A percentile compares a stretch with the other conserved stretches of the same genome.
Conservation (phyloP, 306 rosid species). For the Acacia melanoxylon region DNA sequence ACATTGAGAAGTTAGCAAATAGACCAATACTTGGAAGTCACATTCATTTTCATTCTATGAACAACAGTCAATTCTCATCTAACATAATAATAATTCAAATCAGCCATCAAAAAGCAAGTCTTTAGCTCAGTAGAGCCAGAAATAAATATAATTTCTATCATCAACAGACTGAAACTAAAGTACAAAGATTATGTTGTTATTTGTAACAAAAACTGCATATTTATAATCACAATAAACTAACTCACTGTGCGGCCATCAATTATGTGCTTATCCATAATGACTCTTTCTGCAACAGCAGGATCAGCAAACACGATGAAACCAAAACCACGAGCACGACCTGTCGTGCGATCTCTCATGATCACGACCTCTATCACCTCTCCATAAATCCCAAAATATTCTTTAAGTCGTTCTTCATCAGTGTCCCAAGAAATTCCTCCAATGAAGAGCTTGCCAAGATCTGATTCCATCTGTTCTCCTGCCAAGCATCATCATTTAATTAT, state of each 20-base stretch:
- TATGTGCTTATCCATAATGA: constrained; percentile 81
- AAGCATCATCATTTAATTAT: constrained; percentile 39
- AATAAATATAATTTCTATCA: not conserved
- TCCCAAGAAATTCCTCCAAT: constrained; percentile 99
- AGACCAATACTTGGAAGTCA: constrained; percentile 30
- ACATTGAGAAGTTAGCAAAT: constrained; percentile 33
- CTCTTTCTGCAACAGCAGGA: constrained; percentile 86
- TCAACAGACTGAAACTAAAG: constrained; percentile 12
- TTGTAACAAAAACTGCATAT: not conserved
- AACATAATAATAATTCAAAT: constrained; percentile 31
- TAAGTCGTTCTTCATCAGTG: constrained; percentile 91
- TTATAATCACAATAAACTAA: constrained; percentile 29
- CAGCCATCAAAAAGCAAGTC: constrained; percentile 4
- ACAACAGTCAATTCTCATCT: constrained; percentile 22
- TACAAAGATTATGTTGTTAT: not conserved
- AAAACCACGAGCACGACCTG: constrained; percentile 96
- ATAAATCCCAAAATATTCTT: constrained; percentile 72
- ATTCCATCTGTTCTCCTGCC: constrained; percentile 69
- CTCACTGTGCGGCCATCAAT: constrained; percentile 93
- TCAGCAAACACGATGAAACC: constrained; percentile 88
- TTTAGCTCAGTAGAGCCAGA: not conserved
- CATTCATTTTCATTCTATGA: constrained; percentile 11
- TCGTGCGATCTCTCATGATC: constrained; percentile 96
- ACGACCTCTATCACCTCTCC: constrained; percentile 94
- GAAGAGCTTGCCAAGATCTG: constrained; percentile 98